Evolutionary conservation across 164 flowering plant genomes (phyloP), one percentile per base, ranked within the genome.

Genomic region (Buxus sempervirens): DNA sequence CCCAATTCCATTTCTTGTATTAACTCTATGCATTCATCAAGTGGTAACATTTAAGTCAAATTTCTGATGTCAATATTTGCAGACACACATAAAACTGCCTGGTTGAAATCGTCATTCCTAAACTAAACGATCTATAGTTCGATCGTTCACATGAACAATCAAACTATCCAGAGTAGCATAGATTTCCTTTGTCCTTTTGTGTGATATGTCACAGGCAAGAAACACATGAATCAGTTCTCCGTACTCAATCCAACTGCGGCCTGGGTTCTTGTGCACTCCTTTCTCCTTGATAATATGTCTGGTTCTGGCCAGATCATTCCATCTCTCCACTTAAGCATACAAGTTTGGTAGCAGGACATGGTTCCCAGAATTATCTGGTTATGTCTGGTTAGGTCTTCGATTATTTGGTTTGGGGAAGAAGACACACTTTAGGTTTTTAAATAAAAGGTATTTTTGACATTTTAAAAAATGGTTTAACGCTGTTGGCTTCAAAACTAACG

Each of bases 201-300:
- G 96, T 73, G n/a, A n/a, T n/a, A n/a, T n/a, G n/a, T n/a, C n/a
- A n/a, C n/a, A n/a, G n/a, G n/a, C n/a, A n/a, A n/a, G 88, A 85
- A 73, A 42, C 81, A 81, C 82, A 76, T 88, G 90, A 59, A 80
- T 61, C 59, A 75, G 81, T 64, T 79, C 75, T 66, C 68, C 82
- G 60, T n/a, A n/a, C n/a, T 88, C 93, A 61, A 90, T 83, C 93
- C 90, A 86, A 77, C 96, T 88, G 72, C 87, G 86, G 60, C 96
- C 92, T 2, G 91, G 90, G 67, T 49, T 81, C 77, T 90, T 90
- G 7, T 75, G 81, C 83, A 90, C 75, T 70, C 84, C 73, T 51
- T 53, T 76, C 56, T 84, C 81, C 64, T 80, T 85, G 64, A 88
- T 82, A 18, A 51, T 57, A 67, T 76, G 76, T 73, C 96, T 79